Base-by-base conservation (phyloP, 2,329 filamentous ascomycete species). In the Curvularia sp. region DNA sequence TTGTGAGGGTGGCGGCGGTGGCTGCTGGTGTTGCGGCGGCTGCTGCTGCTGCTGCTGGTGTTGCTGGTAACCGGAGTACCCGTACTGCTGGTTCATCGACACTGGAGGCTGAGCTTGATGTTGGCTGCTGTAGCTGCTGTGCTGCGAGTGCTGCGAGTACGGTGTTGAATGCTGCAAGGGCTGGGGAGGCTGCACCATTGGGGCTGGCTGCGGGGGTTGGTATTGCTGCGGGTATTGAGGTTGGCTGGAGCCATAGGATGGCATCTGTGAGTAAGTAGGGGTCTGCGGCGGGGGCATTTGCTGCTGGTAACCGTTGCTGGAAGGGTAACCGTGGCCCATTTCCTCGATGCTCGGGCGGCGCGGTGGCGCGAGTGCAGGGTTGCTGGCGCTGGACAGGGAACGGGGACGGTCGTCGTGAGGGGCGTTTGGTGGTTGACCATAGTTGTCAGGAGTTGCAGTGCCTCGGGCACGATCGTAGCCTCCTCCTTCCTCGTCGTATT, bases 321-420 rank as follows among this genome's bases (percentile, higher is more conserved):
- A 43, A 43, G 76, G 75, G 61, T 81, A 81, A 13, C 61, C 58
- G 55, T 78, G 77, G 34, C 71, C 69, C 71, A 81, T 76, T 4
- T 82, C 80, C 46, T 82, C 79, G 63, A 79, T 74, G 34, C 80
- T 82, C 15, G 78, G 74, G 47, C 80, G 77, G 49, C 80, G 79
- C 69, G 67, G 75, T 46, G 72, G 65, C 67, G 66, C 71, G 49
- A 73, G 71, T 2, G 75, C 78, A 7, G 66, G 55, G 58, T 74
- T 75, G 65, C 83, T 86, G 48, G 84, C 83, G 67, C 85, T 86
- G 71, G 87, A 89, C 32, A 83, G 79, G 5, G 87, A 89, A 43
- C 87, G 83, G 3, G 83, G 84, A 19, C 86, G 85, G 53, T 83
- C 81, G 9, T 68, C 69, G 51, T 78, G 75, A 27, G 75, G 66